Evolutionary conservation across 345 rosid species (phyloP), one percentile per base, ranked within the genome.

Genomic region (Populus deltoides): DNA sequence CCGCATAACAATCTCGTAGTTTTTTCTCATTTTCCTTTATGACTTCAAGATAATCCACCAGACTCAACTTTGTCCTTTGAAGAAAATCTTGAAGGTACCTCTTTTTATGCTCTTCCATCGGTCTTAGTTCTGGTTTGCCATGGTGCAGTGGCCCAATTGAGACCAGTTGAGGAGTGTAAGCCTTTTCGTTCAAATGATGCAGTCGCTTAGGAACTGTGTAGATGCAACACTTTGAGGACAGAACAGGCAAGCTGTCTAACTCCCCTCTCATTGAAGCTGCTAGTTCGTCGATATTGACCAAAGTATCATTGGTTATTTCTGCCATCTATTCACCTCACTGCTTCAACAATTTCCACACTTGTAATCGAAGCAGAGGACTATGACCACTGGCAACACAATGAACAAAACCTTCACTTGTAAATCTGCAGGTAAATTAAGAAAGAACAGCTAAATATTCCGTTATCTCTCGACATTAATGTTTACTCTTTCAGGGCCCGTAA

Each of bases 131-230:
- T 49, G 38, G 33, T 29, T 65, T 63, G 53, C 71, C 81, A 35
- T 73, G 55, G 75, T 78, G 81, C 35, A 71, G 55, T 16, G 81
- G 81, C n/a, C 81, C 81, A 11, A 78, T 62, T 4, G 81, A 78
- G 29, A 78, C 81, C 7, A 72, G 36, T 33, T 63, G 59, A 63
- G 76, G 81, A 9, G 76, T 72, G 71, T 72, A 78, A 71, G 71
- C 81, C 18, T 43, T 41, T 18, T 20, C 51, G 36, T 72, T 71
- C 8, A 70, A 24, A 43, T 65, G 66, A 4, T 71, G 61, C 15
- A 72, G 71, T 45, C 71, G 47, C 36, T 72, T 71, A 39, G 81
- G 76, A 15, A 78, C 81, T 71, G 70, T 63, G 61, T 78, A 63
- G n/a, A 78, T 71, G 31, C 81, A 78, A 18, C 79, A 29, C 33